phyloP scores from a whole-genome alignment of 306 rosid genomes.

The Malus asiatica region DNA sequence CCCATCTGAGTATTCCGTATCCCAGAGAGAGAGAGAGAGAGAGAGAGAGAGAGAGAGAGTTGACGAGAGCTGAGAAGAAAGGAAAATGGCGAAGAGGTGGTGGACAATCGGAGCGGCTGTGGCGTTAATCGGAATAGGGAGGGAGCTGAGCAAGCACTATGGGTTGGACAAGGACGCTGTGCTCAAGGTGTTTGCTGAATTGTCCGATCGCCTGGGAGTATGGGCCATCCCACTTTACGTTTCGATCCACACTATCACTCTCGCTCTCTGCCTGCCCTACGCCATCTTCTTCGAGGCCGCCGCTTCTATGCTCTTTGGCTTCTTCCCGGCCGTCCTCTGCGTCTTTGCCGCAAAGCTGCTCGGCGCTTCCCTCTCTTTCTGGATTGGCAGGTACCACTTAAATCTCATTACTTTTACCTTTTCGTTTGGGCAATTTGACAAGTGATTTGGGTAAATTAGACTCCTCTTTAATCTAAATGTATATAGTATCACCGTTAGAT shows the following conservation, averaged over 20 bases:
- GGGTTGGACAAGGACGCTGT: constrained; percentile 56
- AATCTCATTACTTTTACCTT: not conserved
- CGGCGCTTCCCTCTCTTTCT: constrained; percentile 84
- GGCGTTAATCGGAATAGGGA: constrained; percentile 18
- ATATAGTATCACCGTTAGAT: not conserved
- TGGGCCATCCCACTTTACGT: constrained; percentile 88
- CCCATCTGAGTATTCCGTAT: no score
- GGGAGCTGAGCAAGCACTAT: constrained; percentile 18
- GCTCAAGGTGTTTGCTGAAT: constrained; percentile 25
- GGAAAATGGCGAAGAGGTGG: constrained; percentile 32
- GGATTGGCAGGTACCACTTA: constrained; percentile 61
- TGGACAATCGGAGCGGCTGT: constrained; percentile 38
- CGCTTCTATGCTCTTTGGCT: constrained; percentile 78
- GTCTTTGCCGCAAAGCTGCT: constrained; percentile 87
- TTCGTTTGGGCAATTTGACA: not conserved
- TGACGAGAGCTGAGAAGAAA: not conserved
- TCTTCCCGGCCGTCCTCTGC: constrained; percentile 57
- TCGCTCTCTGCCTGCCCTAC: constrained; percentile 76
- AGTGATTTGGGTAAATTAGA: not conserved
- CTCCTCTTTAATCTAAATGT: not conserved
- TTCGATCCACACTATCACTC: constrained; percentile 53
- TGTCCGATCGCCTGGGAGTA: constrained; percentile 58
- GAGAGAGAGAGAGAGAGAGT: not conserved
- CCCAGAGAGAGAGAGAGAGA: not conserved
- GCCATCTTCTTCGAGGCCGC: constrained; percentile 83